These are phyloP conservation scores for Serendipita sp. DNA, from an alignment of 768 basidiomycete genomes.

Conservation along the genomic window DNA sequence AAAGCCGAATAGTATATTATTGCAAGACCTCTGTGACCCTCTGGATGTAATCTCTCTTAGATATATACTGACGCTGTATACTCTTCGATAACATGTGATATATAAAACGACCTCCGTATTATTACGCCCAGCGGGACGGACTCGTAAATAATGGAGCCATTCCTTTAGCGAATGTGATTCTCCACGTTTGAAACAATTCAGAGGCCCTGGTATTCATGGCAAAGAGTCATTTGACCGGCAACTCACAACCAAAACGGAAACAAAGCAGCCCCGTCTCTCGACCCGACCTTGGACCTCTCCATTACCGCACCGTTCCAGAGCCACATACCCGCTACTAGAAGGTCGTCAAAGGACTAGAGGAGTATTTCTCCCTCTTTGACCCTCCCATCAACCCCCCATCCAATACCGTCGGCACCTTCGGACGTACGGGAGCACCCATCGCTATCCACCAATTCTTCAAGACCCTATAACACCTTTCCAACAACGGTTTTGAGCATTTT, in stretches of 20 bases:
- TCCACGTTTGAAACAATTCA: too few species aligned
- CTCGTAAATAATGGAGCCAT: too few species aligned
- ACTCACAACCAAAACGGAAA: background rate
- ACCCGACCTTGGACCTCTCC: background rate
- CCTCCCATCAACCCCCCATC: background rate
- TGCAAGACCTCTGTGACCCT: too few species aligned
- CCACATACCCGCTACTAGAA: background rate
- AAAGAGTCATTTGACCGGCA: background rate
- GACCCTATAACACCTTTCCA: background rate
- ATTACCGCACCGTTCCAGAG: background rate
- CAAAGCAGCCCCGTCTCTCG: background rate
- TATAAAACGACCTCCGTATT: too few species aligned
- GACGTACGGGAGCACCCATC: conserved; percentile 3
- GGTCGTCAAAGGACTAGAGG: background rate
- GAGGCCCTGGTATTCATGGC: too few species aligned
- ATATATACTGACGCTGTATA: too few species aligned
- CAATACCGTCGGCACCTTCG: background rate
- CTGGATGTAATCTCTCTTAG: too few species aligned
- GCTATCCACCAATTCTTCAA: conserved; percentile 3
- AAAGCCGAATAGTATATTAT: too few species aligned
- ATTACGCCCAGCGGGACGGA: too few species aligned
- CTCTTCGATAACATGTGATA: too few species aligned
- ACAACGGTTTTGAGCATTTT: background rate
- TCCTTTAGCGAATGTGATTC: too few species aligned
- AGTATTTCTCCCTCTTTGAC: background rate